Evolutionary conservation across 202 grass and related monocot genomes (phyloP).

Genomic region (Setaria viridis): DNA sequence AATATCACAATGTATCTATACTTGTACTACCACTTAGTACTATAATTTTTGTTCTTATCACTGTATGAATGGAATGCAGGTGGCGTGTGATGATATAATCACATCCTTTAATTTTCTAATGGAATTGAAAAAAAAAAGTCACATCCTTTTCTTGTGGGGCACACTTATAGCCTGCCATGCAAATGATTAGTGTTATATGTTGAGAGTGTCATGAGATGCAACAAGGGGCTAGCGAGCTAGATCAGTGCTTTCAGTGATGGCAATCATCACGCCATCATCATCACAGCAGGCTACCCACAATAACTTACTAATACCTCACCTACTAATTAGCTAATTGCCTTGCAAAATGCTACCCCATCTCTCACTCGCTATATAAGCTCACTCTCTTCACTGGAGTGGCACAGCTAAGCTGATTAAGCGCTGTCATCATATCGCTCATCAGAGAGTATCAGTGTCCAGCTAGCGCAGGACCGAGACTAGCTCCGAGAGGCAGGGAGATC

Average conservation of each 20-base stretch:
- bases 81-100: slow-evolving; percentile 16
- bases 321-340: slow-evolving; percentile 28
- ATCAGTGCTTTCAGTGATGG: slow-evolving; percentile 17
- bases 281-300: slow-evolving; percentile 43
- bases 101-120: neutral
- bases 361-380: slow-evolving; percentile 45
- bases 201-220: slow-evolving; percentile 4
- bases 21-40: neutral
- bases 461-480: neutral
- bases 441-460: neutral
- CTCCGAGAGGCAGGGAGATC: neutral
- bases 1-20: slow-evolving; percentile 13
- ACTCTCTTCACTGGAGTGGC: slow-evolving; percentile 20
- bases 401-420: slow-evolving; percentile 10
- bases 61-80: neutral
- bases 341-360: slow-evolving; percentile 14
- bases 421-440: neutral
- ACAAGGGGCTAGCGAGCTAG: neutral
- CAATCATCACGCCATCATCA: slow-evolving; percentile 53
- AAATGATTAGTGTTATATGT: slow-evolving; percentile 35
- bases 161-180: slow-evolving; percentile 27
- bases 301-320: slow-evolving; percentile 21
- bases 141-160: slow-evolving; percentile 29
- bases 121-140: neutral
- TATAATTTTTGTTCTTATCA: neutral